phyloP scores from a whole-genome alignment of 139 green algal species.

The Ettlia oleoabundans region DNA sequence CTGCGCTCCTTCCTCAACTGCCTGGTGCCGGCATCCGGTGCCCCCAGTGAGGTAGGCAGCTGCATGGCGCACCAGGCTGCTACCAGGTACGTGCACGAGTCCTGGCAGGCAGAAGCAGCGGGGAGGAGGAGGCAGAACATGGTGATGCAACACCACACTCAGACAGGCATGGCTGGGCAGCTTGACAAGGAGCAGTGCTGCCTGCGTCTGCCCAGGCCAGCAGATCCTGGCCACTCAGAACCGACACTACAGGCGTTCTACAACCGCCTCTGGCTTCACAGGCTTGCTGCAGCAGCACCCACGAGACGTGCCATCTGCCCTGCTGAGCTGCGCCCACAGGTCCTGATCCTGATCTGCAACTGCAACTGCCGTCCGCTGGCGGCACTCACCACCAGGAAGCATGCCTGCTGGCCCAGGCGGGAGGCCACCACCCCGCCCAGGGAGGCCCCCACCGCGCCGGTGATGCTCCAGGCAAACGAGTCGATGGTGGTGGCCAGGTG shows the following conservation, averaged over 20 bases:
- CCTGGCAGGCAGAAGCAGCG: neutral
- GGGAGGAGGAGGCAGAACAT: neutral
- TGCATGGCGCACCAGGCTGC: conserved; percentile 38
- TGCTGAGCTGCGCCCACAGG: too few species aligned
- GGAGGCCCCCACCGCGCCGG: conserved; percentile 48
- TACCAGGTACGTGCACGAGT: conserved; percentile 49
- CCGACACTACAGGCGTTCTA: too few species aligned
- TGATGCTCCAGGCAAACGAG: conserved; percentile 52
- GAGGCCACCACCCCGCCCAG: conserved; percentile 48
- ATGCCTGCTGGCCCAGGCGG: conserved; percentile 39
- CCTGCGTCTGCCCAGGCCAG: too few species aligned
- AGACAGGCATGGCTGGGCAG: too few species aligned
- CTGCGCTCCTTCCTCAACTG: conserved; percentile 17
- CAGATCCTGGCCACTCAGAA: too few species aligned
- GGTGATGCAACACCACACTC: too few species aligned
- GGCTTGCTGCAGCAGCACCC: neutral
- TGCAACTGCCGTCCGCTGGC: neutral
- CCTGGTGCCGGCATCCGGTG: neutral
- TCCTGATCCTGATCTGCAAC: too few species aligned
- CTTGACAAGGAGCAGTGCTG: too few species aligned
- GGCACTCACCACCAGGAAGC: conserved; percentile 49
- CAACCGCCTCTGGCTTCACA: neutral
- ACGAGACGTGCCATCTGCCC: neutral
- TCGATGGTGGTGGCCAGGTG: conserved; percentile 61
- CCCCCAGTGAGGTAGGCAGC: conserved; percentile 33